Conservation (phyloP, 73 alveolate genomes). For the Blepharisma stoltei region DNA sequence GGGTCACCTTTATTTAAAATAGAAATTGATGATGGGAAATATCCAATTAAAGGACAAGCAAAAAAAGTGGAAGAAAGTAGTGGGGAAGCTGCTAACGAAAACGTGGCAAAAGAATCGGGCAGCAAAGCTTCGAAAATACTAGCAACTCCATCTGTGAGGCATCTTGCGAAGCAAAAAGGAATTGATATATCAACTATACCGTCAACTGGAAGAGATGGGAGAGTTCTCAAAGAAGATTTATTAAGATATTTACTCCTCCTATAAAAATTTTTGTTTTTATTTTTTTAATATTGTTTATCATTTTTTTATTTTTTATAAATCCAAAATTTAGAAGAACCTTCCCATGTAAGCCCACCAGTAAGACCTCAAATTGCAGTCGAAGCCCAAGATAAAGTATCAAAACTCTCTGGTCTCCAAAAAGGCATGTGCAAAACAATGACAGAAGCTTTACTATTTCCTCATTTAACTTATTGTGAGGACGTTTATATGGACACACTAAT, state of each 20-base stretch:
- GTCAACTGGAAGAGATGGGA: constrained; percentile 78
- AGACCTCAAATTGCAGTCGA: neutral
- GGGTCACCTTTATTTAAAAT: constrained; percentile 48
- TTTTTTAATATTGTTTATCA: no score
- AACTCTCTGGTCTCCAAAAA: constrained; percentile 67
- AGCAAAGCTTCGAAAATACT: constrained; percentile 34
- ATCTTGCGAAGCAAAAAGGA: constrained; percentile 63
- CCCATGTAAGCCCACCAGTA: constrained; percentile 2
- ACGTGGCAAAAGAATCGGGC: no score
- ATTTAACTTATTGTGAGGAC: constrained; percentile 73
- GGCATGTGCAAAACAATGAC: constrained; percentile 89
- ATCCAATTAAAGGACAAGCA: neutral
- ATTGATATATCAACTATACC: constrained; percentile 48
- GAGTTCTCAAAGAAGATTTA: constrained; percentile 68
- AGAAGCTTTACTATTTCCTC: constrained; percentile 71
- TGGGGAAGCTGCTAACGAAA: no score
- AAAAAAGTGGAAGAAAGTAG: no score
- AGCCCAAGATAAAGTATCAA: constrained; percentile 38
- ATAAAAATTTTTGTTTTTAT: neutral
- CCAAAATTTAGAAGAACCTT: neutral
- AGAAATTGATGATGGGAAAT: constrained; percentile 11
- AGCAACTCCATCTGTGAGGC: constrained; percentile 85
- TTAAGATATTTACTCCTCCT: neutral
- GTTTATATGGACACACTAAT: constrained; percentile 61
- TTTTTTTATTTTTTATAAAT: no score